Evolutionary conservation across 352 stramenopile species (phyloP).

Genomic region (Phytopythium helicoides): DNA sequence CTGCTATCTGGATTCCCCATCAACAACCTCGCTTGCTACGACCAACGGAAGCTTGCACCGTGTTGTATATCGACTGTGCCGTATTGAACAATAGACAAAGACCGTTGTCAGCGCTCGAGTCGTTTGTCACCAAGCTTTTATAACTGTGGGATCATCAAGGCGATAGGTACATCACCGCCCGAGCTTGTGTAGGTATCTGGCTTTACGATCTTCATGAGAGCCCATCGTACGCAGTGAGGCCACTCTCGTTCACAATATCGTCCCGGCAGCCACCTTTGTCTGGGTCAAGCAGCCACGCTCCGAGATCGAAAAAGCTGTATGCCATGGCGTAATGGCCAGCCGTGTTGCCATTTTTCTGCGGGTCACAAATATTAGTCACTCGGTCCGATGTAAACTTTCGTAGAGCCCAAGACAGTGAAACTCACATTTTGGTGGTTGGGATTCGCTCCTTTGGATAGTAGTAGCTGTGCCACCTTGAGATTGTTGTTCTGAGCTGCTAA

Average conservation of each 20-base stretch:
- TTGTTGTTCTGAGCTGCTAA: conserved; percentile 89
- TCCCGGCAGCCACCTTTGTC: conserved; percentile 83
- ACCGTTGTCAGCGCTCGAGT: too few species aligned
- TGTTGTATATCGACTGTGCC: too few species aligned
- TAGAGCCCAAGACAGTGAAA: conserved; percentile 5
- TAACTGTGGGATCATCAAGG: too few species aligned
- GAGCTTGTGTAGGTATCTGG: too few species aligned
- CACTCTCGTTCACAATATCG: conserved; percentile 90
- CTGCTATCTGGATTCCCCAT: too few species aligned
- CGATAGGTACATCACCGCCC: too few species aligned
- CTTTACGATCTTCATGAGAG: conserved; percentile 43
- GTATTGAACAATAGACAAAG: too few species aligned
- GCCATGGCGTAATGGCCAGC: conserved; percentile 92
- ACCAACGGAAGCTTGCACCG: too few species aligned
- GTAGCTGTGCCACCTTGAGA: conserved; percentile 86
- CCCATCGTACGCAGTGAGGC: conserved; percentile 92
- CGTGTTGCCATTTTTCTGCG: conserved; percentile 85
- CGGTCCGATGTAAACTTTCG: not conserved
- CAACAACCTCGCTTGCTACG: too few species aligned
- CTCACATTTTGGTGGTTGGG: conserved; percentile 90
- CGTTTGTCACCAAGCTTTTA: too few species aligned
- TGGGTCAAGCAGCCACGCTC: conserved; percentile 88
- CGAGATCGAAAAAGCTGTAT: conserved; percentile 90
- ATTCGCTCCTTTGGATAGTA: conserved; percentile 88
- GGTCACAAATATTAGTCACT: not conserved